Percentiles rank a stretch among this genome's conserved stretches.
Evolutionary conservation across 164 flowering plant genomes (phyloP).

Genomic region (Hamamelis virginiana): DNA sequence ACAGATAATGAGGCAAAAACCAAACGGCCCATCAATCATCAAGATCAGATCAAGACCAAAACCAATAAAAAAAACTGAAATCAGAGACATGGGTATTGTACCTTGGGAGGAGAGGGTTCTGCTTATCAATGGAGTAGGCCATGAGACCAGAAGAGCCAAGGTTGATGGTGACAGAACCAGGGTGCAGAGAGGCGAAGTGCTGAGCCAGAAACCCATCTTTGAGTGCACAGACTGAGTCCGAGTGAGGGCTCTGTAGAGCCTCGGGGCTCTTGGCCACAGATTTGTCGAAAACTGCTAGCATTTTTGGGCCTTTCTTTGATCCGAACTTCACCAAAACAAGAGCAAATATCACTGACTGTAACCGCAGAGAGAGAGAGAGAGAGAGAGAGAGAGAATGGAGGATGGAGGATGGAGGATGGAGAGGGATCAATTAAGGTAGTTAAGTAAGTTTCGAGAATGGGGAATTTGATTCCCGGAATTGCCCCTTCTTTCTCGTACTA

Average conservation of each 20-base stretch:
- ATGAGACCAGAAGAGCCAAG: slow-evolving; percentile 62
- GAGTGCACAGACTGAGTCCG: slow-evolving; percentile 39
- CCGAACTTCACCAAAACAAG: background rate
- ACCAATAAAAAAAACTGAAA: background rate
- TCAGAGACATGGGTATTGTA: slow-evolving; percentile 13
- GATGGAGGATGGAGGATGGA: background rate
- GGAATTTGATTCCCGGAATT: background rate
- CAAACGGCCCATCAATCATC: background rate
- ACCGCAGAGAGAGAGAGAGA: background rate
- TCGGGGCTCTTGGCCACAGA: slow-evolving; percentile 90
- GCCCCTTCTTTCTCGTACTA: background rate
- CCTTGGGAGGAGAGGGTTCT: slow-evolving; percentile 91
- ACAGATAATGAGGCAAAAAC: background rate
- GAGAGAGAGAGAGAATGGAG: background rate
- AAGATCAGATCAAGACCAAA: background rate
- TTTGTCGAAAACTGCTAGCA: slow-evolving; percentile 89
- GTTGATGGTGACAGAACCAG: slow-evolving; percentile 58
- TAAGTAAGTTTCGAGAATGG: background rate
- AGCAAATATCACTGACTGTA: background rate
- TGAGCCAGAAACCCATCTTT: slow-evolving; percentile 59
- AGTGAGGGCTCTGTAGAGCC: slow-evolving; percentile 55
- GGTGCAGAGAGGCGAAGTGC: slow-evolving; percentile 58
- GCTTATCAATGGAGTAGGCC: slow-evolving; percentile 61
- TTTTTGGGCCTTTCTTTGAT: slow-evolving; percentile 28
- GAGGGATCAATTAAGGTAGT: background rate